Conservation (phyloP, 805 yeast genomes). For the Naumovozyma castellii region DNA sequence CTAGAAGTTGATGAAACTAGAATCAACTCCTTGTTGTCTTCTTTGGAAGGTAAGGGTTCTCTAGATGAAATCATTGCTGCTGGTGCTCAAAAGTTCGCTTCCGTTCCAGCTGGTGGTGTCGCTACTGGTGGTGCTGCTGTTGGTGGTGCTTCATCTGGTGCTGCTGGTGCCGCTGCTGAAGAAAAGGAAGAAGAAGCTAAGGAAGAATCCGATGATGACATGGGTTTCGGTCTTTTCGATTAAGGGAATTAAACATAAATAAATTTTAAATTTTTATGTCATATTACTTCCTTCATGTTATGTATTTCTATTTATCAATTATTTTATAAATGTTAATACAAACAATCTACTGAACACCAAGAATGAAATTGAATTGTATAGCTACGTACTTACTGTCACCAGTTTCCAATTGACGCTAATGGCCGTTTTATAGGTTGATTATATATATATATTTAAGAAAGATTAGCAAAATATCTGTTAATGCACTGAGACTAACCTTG, state of each 20-base stretch:
- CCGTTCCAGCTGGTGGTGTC: conserved; percentile 34
- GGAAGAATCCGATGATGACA: conserved; percentile 72
- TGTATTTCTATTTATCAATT: background rate
- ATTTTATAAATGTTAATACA: too few species aligned
- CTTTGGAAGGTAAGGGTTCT: conserved; percentile 65
- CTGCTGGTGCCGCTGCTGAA: conserved; percentile 45
- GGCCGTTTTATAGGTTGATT: too few species aligned
- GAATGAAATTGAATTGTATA: too few species aligned
- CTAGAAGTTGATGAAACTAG: conserved; percentile 95
- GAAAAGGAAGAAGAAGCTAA: conserved; percentile 46
- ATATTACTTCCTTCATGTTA: background rate
- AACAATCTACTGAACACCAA: too few species aligned
- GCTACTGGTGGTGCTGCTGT: conserved; percentile 44
- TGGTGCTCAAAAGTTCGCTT: conserved; percentile 54
- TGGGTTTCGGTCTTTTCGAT: conserved; percentile 90
- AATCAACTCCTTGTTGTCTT: conserved; percentile 69
- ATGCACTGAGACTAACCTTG: too few species aligned
- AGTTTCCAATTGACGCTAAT: too few species aligned
- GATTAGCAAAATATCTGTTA: too few species aligned
- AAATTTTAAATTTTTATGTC: too few species aligned
- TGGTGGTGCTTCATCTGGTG: conserved; percentile 38
- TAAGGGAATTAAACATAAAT: conserved; percentile 29
- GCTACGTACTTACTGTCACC: too few species aligned
- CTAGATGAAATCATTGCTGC: conserved; percentile 79
- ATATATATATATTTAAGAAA: too few species aligned